A percentile compares a stretch with the other conserved stretches of the same genome.
Conservation (phyloP, 352 stramenopile genomes). For the Plasmopara halstedii region DNA sequence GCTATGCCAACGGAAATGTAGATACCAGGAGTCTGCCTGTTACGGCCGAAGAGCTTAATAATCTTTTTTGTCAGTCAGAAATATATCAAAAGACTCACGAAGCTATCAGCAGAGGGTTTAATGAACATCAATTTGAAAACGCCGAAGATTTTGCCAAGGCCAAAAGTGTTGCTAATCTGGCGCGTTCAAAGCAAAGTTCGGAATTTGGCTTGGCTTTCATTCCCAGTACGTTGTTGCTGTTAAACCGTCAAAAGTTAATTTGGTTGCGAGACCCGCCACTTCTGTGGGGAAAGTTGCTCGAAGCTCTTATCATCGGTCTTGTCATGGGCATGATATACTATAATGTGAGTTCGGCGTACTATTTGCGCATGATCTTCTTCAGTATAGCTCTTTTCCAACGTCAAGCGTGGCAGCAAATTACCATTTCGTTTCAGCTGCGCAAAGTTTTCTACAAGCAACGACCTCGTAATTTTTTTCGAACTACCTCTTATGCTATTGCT, state of each 20-base stretch:
- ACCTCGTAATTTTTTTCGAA: slow-evolving; percentile 84
- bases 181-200: slow-evolving; percentile 37
- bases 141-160: slow-evolving; percentile 51
- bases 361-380: slow-evolving; percentile 73
- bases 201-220: slow-evolving; percentile 47
- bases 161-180: slow-evolving; percentile 39
- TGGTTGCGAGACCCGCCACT: slow-evolving; percentile 56
- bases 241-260: slow-evolving; percentile 59
- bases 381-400: slow-evolving; percentile 57
- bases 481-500: slow-evolving; percentile 70
- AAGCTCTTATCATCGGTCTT: slow-evolving; percentile 63
- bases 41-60: slow-evolving; percentile 41
- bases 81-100: slow-evolving; percentile 53
- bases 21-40: slow-evolving; percentile 34
- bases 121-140: slow-evolving; percentile 51
- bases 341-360: slow-evolving; percentile 41
- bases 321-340: slow-evolving; percentile 73
- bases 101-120: slow-evolving; percentile 41
- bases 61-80: slow-evolving; percentile 40
- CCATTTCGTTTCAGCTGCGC: slow-evolving; percentile 62
- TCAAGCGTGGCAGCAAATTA: slow-evolving; percentile 57
- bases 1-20: slow-evolving; percentile 37
- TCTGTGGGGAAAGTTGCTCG: slow-evolving; percentile 52
- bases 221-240: slow-evolving; percentile 35
- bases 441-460: slow-evolving; percentile 88